Conservation (phyloP, 805 yeast genomes). For the Pichia heedii region DNA sequence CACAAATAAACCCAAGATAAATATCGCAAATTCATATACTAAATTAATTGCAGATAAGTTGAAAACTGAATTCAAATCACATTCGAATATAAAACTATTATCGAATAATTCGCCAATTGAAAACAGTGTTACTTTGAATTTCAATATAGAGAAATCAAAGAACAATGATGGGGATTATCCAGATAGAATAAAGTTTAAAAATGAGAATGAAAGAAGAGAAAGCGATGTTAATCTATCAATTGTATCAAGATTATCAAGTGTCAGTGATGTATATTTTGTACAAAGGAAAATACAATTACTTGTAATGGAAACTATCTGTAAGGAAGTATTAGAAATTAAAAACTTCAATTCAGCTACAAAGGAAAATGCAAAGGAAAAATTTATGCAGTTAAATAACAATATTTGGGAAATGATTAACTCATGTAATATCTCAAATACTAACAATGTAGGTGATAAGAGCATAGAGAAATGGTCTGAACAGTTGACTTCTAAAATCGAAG, state of each 20-base stretch:
- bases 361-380: slow-evolving; percentile 12
- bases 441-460: slow-evolving; percentile 13
- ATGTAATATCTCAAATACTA: slow-evolving; percentile 17
- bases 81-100: neutral
- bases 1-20: slow-evolving; percentile 1
- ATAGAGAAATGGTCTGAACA: slow-evolving; percentile 18
- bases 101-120: slow-evolving; percentile 4
- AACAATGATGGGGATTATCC: neutral
- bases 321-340: slow-evolving; percentile 10
- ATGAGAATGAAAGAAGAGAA: neutral
- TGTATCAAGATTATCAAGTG: slow-evolving; percentile 24
- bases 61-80: neutral
- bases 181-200: too few relatives aligned
- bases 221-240: slow-evolving; percentile 16
- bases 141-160: slow-evolving; percentile 12
- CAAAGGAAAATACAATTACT: slow-evolving; percentile 30
- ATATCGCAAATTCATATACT: neutral
- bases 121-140: slow-evolving; percentile 15
- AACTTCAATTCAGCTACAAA: slow-evolving; percentile 12
- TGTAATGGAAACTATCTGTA: slow-evolving; percentile 18
- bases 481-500: slow-evolving; percentile 12
- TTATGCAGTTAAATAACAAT: slow-evolving; percentile 14
- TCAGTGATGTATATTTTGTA: slow-evolving; percentile 28
- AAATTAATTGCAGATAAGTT: slow-evolving; percentile 1
- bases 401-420: slow-evolving; percentile 21